Evolutionary conservation across 257 asterid genomes (phyloP).

Genomic region (Nicotiana tomentosiformis): DNA sequence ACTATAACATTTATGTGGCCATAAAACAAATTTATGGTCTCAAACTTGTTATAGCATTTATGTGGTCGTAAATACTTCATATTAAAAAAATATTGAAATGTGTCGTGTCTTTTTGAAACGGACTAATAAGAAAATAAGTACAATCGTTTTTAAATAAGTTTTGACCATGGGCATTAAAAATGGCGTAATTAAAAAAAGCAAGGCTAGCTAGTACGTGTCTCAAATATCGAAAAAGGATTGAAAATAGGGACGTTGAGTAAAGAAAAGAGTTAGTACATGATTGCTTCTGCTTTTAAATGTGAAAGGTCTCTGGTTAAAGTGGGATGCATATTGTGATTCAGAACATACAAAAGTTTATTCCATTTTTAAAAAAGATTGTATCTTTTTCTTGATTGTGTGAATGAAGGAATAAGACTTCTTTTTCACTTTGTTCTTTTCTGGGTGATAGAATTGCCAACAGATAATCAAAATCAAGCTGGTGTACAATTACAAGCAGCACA

Average conservation of each 20-base stretch:
- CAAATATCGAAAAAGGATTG: slow-evolving; percentile 26
- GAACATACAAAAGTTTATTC: slow-evolving; percentile 25
- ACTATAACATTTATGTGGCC: too few relatives aligned
- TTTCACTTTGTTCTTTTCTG: background rate
- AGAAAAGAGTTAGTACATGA: slow-evolving; percentile 36
- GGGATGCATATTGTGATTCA: slow-evolving; percentile 34
- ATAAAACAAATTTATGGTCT: too few relatives aligned
- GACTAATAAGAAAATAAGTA: too few relatives aligned
- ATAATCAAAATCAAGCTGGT: slow-evolving; percentile 33
- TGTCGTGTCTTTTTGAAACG: too few relatives aligned
- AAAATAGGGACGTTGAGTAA: slow-evolving; percentile 9
- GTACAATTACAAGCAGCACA: slow-evolving; percentile 34
- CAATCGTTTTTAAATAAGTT: too few relatives aligned
- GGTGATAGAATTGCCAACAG: slow-evolving; percentile 53
- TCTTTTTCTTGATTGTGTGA: slow-evolving; percentile 19
- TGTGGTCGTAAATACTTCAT: too few relatives aligned
- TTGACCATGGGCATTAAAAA: too few relatives aligned
- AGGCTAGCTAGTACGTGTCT: slow-evolving; percentile 10
- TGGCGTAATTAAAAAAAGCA: background rate
- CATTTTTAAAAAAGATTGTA: slow-evolving; percentile 16
- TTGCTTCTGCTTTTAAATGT: slow-evolving; percentile 42
- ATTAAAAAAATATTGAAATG: too few relatives aligned
- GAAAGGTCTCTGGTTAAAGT: slow-evolving; percentile 26
- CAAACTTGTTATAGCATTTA: too few relatives aligned
- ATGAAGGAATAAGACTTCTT: background rate